Conservation (phyloP, 2,329 filamentous ascomycete genomes). For the Cladosporium halotolerans region DNA sequence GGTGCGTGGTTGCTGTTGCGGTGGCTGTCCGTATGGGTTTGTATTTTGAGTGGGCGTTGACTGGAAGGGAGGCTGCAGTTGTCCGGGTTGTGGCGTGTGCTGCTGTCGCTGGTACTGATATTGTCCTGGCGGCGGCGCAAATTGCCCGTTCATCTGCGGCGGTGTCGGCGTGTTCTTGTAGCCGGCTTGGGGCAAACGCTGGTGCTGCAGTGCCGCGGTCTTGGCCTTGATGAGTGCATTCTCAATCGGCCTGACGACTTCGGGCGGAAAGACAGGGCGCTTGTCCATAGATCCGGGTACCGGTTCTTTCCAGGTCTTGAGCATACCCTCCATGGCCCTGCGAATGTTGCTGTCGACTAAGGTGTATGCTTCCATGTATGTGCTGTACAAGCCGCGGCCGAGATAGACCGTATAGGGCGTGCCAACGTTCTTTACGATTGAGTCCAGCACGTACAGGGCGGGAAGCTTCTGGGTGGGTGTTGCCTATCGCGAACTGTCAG, state of each 20-base stretch:
- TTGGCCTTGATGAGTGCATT: conserved; percentile 83
- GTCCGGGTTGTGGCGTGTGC: conserved; percentile 15
- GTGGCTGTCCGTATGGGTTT: conserved; percentile 17
- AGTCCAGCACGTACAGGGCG: conserved; percentile 95
- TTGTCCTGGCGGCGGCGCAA: conserved; percentile 28
- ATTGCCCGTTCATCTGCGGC: conserved; percentile 46
- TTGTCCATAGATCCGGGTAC: conserved; percentile 89
- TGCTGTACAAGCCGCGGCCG: conserved; percentile 82
- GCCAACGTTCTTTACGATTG: conserved; percentile 96
- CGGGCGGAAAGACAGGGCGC: conserved; percentile 83
- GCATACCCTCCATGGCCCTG: conserved; percentile 91
- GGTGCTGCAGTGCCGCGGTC: conserved; percentile 55
- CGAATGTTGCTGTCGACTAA: conserved; percentile 77
- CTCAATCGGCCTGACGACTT: conserved; percentile 85
- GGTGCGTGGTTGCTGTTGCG: conserved; percentile 13
- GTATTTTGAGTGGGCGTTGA: conserved; percentile 22
- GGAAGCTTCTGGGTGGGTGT: conserved; percentile 84
- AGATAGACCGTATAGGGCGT: conserved; percentile 96
- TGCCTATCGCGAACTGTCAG: conserved; percentile 49
- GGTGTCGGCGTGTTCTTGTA: conserved; percentile 72
- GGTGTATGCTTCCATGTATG: conserved; percentile 94
- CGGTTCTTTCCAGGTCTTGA: conserved; percentile 96
- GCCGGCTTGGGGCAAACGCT: conserved; percentile 42
- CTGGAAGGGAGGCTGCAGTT: conserved; percentile 14
- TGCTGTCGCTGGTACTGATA: conserved; percentile 25